Evolutionary conservation across 2,329 filamentous ascomycete genomes (phyloP), one percentile per base, ranked within the genome.

Genomic region (Uncinocarpus reesii): DNA sequence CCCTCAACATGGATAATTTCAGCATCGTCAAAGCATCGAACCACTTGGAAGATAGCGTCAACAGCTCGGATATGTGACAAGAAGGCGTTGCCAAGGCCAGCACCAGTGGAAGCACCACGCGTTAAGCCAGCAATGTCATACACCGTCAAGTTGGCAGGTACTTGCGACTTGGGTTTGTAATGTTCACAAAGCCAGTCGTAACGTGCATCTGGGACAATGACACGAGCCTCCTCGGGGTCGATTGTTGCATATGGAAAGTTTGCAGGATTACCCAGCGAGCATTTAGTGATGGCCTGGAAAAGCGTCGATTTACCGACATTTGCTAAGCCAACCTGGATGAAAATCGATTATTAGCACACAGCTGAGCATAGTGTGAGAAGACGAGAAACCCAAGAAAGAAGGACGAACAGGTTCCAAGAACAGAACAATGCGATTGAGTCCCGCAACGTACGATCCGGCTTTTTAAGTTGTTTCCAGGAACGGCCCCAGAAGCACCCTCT

Each of bases 161-260:
- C 92, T 56, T 78, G 73, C 38, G 90, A 96, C 76, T 96, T 96
- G 66, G 92, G 92, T 71, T 95, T 89, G 78, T 96, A 98, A 69
- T 95, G 92, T 58, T 92, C 77, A 69, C 82, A 85, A 45, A 98
- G 78, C 89, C 88, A 95, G 74, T 96, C 88, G 71, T 86, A 98
- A 53, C 92, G 84, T 54, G 86, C 86, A 72, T 98, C 92, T 40
- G 92, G 93, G 28, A 98, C 92, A 60, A 98, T 81, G 70, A 98
- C 92, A 60, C 90, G 87, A 55, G 92, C 87, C 74, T 98, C 92
- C 75, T 98, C 93, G 41, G 92, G 92, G 59, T 98, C 89, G 70
- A 98, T 98, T 62, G 92, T 98, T 65, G 92, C 92, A 76, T 94
- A 98, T 48, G 92, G 92, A 68, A 96, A 98, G 75, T 98, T 98